Base-by-base conservation (phyloP, 805 yeast species). In the Starmera quercuum region DNA sequence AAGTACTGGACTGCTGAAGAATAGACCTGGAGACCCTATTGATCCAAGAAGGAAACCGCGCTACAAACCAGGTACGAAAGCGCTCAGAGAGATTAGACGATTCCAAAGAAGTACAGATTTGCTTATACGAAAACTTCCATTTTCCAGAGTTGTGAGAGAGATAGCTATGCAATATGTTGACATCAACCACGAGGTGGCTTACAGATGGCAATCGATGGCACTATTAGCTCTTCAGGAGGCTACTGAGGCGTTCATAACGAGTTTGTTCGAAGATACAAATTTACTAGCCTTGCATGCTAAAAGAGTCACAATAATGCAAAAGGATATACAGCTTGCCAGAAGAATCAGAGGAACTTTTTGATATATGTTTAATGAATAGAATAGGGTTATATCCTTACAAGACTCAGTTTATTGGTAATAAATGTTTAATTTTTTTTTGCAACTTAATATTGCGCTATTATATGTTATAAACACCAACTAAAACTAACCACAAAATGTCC, bases 301-400 rank as follows among this genome's bases (percentile, higher is more conserved):
- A 49, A 60, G 94, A 45, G 86, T 83, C n/a, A 83, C 94, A 0
- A 80, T 83, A 22, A 83, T 82, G 90, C 83, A 79, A 48, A 81
- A 78, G 54, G 94, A 83, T 52, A 76, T 83, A 40, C 88, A 82
- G 49, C 60, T 83, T 43, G 92, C 92, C 4, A 68, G 92, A 60
- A 65, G 90, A 55, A 73, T 82, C 27, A 67, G 88, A 46, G 88
- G 87, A 1, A 51, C 51, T n/a, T 33, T 27, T 32, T 32, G 11
- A 29, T 26, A n/a, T n/a, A n/a, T n/a, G n/a, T n/a, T n/a, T n/a
- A n/a, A n/a, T n/a, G n/a, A n/a, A n/a, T n/a, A n/a, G n/a, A n/a
- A n/a, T n/a, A n/a, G n/a, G n/a, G n/a, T n/a, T n/a, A n/a, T n/a
- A n/a, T n/a, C n/a, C n/a, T n/a, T n/a, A n/a, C n/a, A n/a, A n/a